A percentile compares a stretch with the other conserved stretches of the same genome.
phyloP scores from a whole-genome alignment of 2,329 filamentous ascomycete genomes.

The Drechslerella dactyloides region DNA sequence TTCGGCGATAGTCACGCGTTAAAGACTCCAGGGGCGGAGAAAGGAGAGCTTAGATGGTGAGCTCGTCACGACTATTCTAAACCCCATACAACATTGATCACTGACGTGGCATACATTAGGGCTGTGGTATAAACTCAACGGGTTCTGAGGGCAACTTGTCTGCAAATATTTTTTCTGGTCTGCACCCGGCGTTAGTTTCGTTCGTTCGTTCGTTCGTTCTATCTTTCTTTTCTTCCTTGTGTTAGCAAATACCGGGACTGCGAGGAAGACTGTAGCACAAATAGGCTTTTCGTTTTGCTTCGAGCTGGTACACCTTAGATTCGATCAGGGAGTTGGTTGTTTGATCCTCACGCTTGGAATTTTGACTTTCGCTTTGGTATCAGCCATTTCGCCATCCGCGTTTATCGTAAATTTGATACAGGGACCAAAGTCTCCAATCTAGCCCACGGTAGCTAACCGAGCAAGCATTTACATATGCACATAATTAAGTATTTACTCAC shows the following conservation, averaged over 20 bases:
- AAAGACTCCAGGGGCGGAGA: conserved; percentile 62
- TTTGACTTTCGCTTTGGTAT: neutral
- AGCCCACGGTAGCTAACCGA: too few species aligned
- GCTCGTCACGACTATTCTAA: neutral
- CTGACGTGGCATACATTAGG: neutral
- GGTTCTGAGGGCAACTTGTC: neutral
- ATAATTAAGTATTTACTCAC: too few species aligned
- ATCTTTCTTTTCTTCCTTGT: neutral
- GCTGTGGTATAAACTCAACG: conserved; percentile 15
- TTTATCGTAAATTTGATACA: neutral
- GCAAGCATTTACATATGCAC: too few species aligned
- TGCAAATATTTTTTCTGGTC: neutral
- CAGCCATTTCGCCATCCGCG: neutral
- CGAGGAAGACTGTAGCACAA: neutral
- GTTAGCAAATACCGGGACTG: neutral
- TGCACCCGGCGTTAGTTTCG: conserved; percentile 2
- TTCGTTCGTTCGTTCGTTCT: too few species aligned
- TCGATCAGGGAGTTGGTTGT: conserved; percentile 9
- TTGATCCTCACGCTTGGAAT: neutral
- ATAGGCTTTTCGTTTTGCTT: neutral
- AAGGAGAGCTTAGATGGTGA: conserved; percentile 56
- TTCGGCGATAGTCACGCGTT: conserved; percentile 84
- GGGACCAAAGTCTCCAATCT: too few species aligned
- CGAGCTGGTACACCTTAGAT: neutral
- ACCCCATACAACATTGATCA: neutral